Conservation (phyloP, 352 stramenopile genomes). For the Pythium vanterpoolii region DNA sequence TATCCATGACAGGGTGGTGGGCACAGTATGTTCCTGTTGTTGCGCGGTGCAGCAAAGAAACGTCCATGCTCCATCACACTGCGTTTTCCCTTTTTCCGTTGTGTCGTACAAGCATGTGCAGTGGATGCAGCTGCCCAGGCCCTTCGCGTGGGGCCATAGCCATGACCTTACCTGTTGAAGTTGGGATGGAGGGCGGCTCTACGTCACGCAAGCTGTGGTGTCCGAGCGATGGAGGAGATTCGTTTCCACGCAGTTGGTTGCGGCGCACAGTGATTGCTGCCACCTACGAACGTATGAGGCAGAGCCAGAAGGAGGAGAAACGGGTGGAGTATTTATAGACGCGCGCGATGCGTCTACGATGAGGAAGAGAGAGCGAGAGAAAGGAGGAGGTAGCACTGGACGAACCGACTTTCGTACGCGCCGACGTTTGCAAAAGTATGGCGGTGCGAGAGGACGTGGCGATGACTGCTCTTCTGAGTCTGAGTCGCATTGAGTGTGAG, state of each 20-base stretch:
- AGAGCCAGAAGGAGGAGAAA: too few relatives aligned
- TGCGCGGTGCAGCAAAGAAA: background rate
- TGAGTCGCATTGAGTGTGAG: background rate
- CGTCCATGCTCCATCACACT: background rate
- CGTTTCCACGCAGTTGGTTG: background rate
- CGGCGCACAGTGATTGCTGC: background rate
- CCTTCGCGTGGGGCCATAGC: too few relatives aligned
- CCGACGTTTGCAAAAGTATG: constrained; percentile 1
- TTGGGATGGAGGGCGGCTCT: background rate
- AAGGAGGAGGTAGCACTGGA: too few relatives aligned
- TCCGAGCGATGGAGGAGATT: background rate
- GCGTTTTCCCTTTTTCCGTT: background rate
- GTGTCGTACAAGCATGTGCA: too few relatives aligned
- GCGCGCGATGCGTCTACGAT: too few relatives aligned
- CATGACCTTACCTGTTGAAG: background rate
- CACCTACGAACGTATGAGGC: background rate
- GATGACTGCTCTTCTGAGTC: background rate
- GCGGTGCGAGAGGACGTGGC: background rate
- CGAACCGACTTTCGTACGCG: constrained; percentile 16
- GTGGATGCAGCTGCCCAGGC: too few relatives aligned
- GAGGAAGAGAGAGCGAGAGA: background rate
- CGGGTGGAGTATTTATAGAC: background rate
- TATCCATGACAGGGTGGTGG: background rate
- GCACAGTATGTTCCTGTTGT: too few relatives aligned
- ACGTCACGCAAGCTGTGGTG: background rate